Evolutionary conservation across 345 rosid genomes (phyloP).

Genomic region (Excoecaria cochinchinensis): DNA sequence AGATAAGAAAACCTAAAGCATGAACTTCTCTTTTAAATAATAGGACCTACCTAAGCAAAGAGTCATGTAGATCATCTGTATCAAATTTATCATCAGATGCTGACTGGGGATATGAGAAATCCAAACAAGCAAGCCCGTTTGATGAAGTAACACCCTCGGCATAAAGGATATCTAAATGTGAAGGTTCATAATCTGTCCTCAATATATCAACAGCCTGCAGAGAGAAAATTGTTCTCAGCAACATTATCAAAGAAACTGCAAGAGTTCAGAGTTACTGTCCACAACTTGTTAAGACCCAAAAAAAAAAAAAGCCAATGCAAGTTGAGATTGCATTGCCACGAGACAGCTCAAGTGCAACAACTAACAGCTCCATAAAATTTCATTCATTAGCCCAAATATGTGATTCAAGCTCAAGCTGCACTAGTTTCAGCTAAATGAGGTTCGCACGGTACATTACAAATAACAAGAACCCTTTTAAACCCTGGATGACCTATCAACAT

Average conservation of each 20-base stretch:
- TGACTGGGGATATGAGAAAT: slow-evolving; percentile 79
- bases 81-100: slow-evolving; percentile 53
- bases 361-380: neutral
- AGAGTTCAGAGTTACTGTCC: slow-evolving; percentile 1
- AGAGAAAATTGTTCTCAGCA: slow-evolving; percentile 17
- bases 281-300: neutral
- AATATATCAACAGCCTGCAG: slow-evolving; percentile 73
- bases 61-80: slow-evolving; percentile 63
- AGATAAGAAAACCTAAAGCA: neutral
- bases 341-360: neutral
- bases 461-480: neutral
- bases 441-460: neutral
- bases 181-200: slow-evolving; percentile 85
- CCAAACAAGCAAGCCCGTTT: slow-evolving; percentile 86
- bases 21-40: neutral
- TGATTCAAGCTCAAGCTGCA: neutral
- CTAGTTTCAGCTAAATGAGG: neutral
- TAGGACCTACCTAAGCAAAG: slow-evolving; percentile 62
- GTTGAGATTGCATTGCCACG: slow-evolving; percentile 1
- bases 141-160: slow-evolving; percentile 97
- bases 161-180: slow-evolving; percentile 84
- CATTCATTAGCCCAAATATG: slow-evolving; percentile 3
- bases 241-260: neutral
- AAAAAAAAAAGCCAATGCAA: neutral
- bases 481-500: neutral